Percentiles rank a stretch among this genome's conserved stretches.
Evolutionary conservation across 1,139 yeast species (phyloP).

Genomic region (Geotrichum australiense): DNA sequence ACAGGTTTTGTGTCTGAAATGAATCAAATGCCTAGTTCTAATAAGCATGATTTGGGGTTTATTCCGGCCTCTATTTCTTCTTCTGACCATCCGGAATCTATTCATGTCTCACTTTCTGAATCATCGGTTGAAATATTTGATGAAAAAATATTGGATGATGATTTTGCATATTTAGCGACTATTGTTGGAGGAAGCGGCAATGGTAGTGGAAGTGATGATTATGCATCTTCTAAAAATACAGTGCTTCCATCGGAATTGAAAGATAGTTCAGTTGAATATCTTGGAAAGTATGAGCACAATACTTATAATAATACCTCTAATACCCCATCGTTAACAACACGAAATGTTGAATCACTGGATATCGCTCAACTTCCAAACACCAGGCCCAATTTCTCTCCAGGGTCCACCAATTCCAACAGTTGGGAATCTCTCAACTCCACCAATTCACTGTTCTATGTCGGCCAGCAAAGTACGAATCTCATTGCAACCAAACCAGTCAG

Average conservation of each 20-base stretch:
- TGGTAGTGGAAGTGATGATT: not conserved
- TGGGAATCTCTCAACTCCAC: no score
- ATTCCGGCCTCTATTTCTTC: no score
- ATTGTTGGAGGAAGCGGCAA: slow-evolving; percentile 2
- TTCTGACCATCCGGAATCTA: no score
- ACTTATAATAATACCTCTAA: not conserved
- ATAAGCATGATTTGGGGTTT: not conserved
- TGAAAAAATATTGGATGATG: slow-evolving; percentile 11
- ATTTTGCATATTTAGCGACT: slow-evolving; percentile 15
- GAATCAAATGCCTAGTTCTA: not conserved
- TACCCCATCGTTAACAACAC: not conserved
- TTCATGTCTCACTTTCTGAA: slow-evolving; percentile 7
- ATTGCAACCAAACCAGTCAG: not conserved
- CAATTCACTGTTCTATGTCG: not conserved
- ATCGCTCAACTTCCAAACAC: no score
- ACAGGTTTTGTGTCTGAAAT: slow-evolving; percentile 10
- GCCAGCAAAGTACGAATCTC: not conserved
- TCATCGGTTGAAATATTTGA: no score
- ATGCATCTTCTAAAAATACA: not conserved
- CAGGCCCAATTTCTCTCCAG: no score
- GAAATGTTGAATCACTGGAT: no score
- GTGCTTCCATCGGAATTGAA: no score
- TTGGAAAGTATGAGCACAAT: slow-evolving; percentile 8
- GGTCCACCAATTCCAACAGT: no score
- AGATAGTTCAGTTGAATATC: slow-evolving; percentile 12